phyloP scores from a whole-genome alignment of 2,329 filamentous ascomycete species.

The Fusarium neocosmosporiellum region DNA sequence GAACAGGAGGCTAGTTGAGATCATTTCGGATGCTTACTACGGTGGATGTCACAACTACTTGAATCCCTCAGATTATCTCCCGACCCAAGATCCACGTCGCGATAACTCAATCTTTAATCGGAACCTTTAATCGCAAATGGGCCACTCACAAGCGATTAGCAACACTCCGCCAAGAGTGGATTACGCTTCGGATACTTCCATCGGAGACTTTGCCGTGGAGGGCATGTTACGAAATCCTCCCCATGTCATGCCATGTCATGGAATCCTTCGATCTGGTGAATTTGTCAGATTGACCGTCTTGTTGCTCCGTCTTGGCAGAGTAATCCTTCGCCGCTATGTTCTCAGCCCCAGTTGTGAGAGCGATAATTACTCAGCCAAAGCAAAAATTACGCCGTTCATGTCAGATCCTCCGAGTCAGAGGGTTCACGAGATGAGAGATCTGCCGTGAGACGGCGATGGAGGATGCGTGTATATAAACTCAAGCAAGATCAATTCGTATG shows the following conservation, averaged over 20 bases:
- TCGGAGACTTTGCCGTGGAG: not conserved
- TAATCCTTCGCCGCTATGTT: not conserved
- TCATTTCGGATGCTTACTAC: not conserved
- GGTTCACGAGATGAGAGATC: not conserved
- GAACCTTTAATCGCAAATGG: not conserved
- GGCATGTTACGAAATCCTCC: not conserved
- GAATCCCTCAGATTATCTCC: not conserved
- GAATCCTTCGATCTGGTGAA: not conserved
- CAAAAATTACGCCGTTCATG: not conserved
- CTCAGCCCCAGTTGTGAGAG: not conserved
- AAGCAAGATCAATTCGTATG: not conserved
- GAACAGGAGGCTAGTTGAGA: not conserved
- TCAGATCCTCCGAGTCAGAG: not conserved
- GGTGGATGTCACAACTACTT: not conserved
- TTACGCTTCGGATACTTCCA: not conserved
- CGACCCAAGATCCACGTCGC: not conserved
- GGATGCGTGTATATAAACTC: not conserved
- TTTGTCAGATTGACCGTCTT: constrained; percentile 31
- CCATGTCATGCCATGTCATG: not conserved
- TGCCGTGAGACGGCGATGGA: not conserved
- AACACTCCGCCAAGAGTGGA: not conserved
- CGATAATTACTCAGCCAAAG: constrained; percentile 1
- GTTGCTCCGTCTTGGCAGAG: constrained; percentile 22
- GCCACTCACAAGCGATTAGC: not conserved
- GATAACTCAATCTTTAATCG: not conserved